Conservation (phyloP, 1,139 yeast species). For the Zygosaccharomyces sapae region DNA sequence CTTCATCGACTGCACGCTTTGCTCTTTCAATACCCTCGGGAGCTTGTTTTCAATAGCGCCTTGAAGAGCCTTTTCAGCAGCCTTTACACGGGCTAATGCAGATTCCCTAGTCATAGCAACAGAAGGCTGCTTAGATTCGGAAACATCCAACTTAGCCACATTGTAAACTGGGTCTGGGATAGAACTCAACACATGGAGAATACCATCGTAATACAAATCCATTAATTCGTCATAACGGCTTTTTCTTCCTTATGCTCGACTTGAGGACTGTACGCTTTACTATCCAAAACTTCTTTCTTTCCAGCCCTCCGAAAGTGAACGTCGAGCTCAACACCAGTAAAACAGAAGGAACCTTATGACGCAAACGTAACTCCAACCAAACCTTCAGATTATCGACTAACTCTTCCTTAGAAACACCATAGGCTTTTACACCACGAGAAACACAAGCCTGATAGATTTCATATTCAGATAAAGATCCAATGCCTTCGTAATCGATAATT, state of each 20-base stretch:
- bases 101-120: conserved; percentile 16
- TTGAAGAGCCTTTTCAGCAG: conserved; percentile 7
- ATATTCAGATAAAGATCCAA: conserved; percentile 70
- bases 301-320: conserved; percentile 74
- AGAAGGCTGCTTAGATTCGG: conserved; percentile 34
- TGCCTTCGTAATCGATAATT: conserved; percentile 91
- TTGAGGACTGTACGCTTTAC: conserved; percentile 17
- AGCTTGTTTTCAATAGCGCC: conserved; percentile 4
- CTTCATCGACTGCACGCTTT: conserved; percentile 9
- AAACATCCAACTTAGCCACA: conserved; percentile 87
- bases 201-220: conserved; percentile 67
- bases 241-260: conserved; percentile 16
- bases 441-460: conserved; percentile 89
- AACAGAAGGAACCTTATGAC: conserved; percentile 89
- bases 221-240: conserved; percentile 51
- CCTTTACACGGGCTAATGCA: conserved; percentile 16
- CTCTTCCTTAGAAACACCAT: conserved; percentile 78
- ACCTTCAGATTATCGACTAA: conserved; percentile 76
- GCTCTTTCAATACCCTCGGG: conserved; percentile 12
- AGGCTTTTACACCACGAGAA: conserved; percentile 86
- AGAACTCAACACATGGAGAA: conserved; percentile 80
- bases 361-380: conserved; percentile 87
- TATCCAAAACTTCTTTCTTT: conserved; percentile 13
- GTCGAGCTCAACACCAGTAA: conserved; percentile 80
- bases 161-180: conserved; percentile 95